Conservation (phyloP, 75 land plant species). For the Chamaecyparis obtusa region DNA sequence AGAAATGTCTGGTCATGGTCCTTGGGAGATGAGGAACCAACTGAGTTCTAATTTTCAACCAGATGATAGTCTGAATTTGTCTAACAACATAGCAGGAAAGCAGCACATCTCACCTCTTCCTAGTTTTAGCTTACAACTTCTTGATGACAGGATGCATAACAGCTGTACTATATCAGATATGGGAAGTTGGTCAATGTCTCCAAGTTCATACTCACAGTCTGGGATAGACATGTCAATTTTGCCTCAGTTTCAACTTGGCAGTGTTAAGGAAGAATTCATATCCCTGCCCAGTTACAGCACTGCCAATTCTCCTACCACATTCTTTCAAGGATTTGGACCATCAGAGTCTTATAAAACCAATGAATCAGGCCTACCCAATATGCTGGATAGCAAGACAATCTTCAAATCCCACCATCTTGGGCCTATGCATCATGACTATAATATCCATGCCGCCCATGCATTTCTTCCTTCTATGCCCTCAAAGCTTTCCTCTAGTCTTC, state of each 20-base stretch:
- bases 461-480: slow-evolving; percentile 5
- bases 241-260: background rate
- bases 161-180: slow-evolving; percentile 6
- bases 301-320: background rate
- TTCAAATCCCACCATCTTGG: slow-evolving; percentile 8
- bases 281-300: slow-evolving; percentile 6
- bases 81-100: background rate
- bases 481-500: slow-evolving; percentile 1
- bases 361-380: background rate
- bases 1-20: background rate
- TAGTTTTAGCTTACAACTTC: background rate
- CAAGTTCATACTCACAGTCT: background rate
- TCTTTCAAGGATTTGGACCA: slow-evolving; percentile 1
- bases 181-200: slow-evolving; percentile 8
- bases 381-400: background rate
- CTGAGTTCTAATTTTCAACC: background rate
- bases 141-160: slow-evolving; percentile 1
- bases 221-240: slow-evolving; percentile 5
- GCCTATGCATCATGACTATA: slow-evolving; percentile 8
- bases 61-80: background rate
- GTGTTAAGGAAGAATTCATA: slow-evolving; percentile 12
- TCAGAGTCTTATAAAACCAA: slow-evolving; percentile 1
- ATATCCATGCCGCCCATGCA: background rate
- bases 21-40: slow-evolving; percentile 10
- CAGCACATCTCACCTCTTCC: background rate